A percentile compares a stretch with the other conserved stretches of the same genome.
Conservation (phyloP, 2,329 filamentous ascomycete genomes). For the Penicillium crustosum region DNA sequence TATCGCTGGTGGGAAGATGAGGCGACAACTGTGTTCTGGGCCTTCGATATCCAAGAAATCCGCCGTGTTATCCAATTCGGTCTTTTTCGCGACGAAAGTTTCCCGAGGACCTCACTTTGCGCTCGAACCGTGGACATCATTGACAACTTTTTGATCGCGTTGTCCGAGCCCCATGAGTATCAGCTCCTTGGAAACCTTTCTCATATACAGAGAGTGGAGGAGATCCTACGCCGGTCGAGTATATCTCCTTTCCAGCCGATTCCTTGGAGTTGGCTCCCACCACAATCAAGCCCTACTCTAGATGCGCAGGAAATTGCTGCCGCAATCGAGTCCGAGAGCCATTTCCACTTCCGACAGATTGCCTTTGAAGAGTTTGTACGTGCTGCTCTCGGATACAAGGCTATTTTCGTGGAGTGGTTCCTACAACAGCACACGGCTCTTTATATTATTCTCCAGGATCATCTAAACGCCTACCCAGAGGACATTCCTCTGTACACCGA, state of each 20-base stretch:
- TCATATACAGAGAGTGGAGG: slow-evolving; percentile 42
- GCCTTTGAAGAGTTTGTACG: slow-evolving; percentile 44
- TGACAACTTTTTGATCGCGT: slow-evolving; percentile 33
- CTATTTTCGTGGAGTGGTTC: slow-evolving; percentile 40
- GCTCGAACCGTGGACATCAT: slow-evolving; percentile 35
- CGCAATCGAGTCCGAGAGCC: slow-evolving; percentile 41
- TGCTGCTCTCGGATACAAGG: slow-evolving; percentile 39
- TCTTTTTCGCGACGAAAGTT: slow-evolving; percentile 37
- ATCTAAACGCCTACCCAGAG: slow-evolving; percentile 35
- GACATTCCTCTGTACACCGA: slow-evolving; percentile 34
- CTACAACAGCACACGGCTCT: slow-evolving; percentile 40
- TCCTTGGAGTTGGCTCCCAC: slow-evolving; percentile 42
- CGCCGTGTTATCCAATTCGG: slow-evolving; percentile 40
- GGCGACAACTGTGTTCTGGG: slow-evolving; percentile 39
- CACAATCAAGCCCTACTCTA: slow-evolving; percentile 19
- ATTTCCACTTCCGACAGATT: slow-evolving; percentile 40
- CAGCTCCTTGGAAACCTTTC: slow-evolving; percentile 31
- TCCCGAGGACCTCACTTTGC: slow-evolving; percentile 37
- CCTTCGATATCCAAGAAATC: slow-evolving; percentile 40
- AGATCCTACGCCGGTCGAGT: slow-evolving; percentile 38
- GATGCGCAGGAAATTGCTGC: slow-evolving; percentile 31
- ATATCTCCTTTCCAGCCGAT: slow-evolving; percentile 21
- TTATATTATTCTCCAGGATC: slow-evolving; percentile 34
- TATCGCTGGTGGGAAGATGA: slow-evolving; percentile 47
- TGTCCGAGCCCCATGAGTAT: slow-evolving; percentile 32